These are phyloP conservation scores for Syncephalastrum monosporum DNA, from an alignment of 371 early-diverging fungal species.

Conservation along the genomic window DNA sequence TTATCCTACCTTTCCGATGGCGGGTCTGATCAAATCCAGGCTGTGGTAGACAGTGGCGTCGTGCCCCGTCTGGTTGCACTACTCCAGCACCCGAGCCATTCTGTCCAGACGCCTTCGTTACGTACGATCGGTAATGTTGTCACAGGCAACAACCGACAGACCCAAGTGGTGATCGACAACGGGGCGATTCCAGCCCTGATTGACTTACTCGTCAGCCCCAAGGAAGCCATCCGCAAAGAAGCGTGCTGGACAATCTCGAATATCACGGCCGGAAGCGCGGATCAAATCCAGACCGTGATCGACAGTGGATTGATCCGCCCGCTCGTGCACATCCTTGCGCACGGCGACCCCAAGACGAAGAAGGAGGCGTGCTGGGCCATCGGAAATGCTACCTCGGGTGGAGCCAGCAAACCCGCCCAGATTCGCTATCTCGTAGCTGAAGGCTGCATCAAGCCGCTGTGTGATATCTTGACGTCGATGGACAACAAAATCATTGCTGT, in stretches of 20 bases:
- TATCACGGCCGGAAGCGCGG: constrained; percentile 99
- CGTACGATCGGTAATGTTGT: constrained; percentile 99
- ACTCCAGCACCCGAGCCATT: constrained; percentile 79
- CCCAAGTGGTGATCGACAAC: constrained; percentile 93
- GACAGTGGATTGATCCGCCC: constrained; percentile 94
- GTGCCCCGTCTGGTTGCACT: constrained; percentile 92
- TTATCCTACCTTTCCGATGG: constrained; percentile 99
- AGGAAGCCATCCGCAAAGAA: constrained; percentile 98
- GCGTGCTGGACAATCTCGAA: constrained; percentile 99
- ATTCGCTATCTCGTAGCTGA: constrained; percentile 87
- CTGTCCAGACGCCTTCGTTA: constrained; percentile 97
- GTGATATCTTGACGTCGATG: constrained; percentile 87
- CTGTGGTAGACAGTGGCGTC: constrained; percentile 95
- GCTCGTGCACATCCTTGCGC: constrained; percentile 83
- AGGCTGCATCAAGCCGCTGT: constrained; percentile 93
- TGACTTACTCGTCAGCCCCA: constrained; percentile 78
- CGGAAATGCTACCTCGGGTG: constrained; percentile 96
- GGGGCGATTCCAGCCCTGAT: constrained; percentile 86
- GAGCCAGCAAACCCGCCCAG: constrained; percentile 86
- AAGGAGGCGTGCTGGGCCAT: constrained; percentile 99
- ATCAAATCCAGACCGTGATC: constrained; percentile 95
- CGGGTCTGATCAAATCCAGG: constrained; percentile 92
- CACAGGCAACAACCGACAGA: constrained; percentile 98
- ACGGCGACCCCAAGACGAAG: constrained; percentile 96
- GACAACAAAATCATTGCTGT: constrained; percentile 96